A percentile compares a stretch with the other conserved stretches of the same genome.
phyloP scores from a whole-genome alignment of 2,329 filamentous ascomycete species.

The Pseudohalonectria lignicola region DNA sequence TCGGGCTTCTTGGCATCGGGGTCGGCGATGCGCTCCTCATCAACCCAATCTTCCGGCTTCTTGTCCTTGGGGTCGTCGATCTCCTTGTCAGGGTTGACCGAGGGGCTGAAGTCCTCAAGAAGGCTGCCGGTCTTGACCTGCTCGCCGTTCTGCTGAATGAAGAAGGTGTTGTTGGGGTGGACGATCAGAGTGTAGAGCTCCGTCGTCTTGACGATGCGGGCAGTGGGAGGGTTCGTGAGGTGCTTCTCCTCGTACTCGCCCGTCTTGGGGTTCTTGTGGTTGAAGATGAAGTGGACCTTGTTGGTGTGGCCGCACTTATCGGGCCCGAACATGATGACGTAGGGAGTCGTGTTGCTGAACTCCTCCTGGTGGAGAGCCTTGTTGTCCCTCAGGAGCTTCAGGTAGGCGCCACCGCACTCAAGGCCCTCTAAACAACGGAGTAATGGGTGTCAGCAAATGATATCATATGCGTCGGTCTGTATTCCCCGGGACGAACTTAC shows the following conservation, averaged over 20 bases:
- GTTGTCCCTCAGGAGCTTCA: constrained; percentile 98
- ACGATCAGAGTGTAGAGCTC: constrained; percentile 96
- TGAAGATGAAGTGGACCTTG: constrained; percentile 98
- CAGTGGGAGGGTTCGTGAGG: constrained; percentile 70
- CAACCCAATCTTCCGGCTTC: constrained; percentile 95
- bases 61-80: constrained; percentile 89
- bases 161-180: constrained; percentile 90
- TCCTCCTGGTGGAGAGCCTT: constrained; percentile 94
- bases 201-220: constrained; percentile 82
- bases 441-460: no score
- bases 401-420: constrained; percentile 95
- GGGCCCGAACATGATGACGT: constrained; percentile 99
- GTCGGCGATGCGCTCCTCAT: constrained; percentile 82
- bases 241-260: constrained; percentile 99
- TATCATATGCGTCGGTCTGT: no score
- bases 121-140: constrained; percentile 81
- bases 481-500: constrained; percentile 47
- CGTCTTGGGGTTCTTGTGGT: constrained; percentile 99
- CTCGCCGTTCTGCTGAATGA: constrained; percentile 86
- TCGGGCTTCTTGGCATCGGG: constrained; percentile 92
- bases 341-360: constrained; percentile 94
- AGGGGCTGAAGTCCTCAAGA: constrained; percentile 81
- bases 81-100: constrained; percentile 92
- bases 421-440: constrained; percentile 57
- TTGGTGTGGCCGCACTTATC: constrained; percentile 99